A percentile compares a stretch with the other conserved stretches of the same genome.
phyloP scores from a whole-genome alignment of 257 asterid species.

The Ballota nigra region DNA sequence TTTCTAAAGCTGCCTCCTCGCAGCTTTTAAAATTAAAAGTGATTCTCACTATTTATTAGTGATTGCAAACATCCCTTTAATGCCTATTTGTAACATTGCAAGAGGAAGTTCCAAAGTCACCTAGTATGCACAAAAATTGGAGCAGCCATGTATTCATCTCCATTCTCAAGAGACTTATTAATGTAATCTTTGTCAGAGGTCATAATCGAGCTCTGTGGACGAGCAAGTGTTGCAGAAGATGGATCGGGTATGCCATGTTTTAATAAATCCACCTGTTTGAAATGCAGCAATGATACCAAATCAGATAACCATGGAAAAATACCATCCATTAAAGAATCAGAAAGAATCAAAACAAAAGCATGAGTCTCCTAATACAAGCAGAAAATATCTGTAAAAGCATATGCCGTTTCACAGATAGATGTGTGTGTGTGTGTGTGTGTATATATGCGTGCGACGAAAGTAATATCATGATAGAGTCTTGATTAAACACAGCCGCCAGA shows the following conservation, averaged over 20 bases:
- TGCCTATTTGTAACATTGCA: neutral
- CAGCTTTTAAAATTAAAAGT: too few species aligned
- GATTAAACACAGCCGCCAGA: neutral
- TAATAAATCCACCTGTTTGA: slow-evolving; percentile 73
- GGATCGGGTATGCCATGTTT: slow-evolving; percentile 93
- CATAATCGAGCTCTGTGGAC: slow-evolving; percentile 47
- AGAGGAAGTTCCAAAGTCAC: slow-evolving; percentile 33
- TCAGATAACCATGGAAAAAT: neutral
- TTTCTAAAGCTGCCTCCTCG: too few species aligned
- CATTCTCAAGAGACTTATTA: slow-evolving; percentile 46
- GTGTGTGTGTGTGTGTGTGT: neutral
- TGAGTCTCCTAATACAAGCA: neutral
- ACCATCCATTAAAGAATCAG: neutral
- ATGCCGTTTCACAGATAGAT: neutral
- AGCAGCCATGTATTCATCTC: slow-evolving; percentile 69
- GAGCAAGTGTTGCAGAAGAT: slow-evolving; percentile 61
- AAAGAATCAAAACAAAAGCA: neutral
- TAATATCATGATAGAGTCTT: neutral
- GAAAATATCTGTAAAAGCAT: neutral
- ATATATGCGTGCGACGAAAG: neutral
- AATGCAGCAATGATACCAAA: slow-evolving; percentile 8
- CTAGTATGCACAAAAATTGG: slow-evolving; percentile 84
- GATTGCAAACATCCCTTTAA: too few species aligned
- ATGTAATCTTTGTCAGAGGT: slow-evolving; percentile 58
- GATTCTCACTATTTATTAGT: too few species aligned